phyloP scores from a whole-genome alignment of 2,329 filamentous ascomycete species.

The Xylariaceae sp. region DNA sequence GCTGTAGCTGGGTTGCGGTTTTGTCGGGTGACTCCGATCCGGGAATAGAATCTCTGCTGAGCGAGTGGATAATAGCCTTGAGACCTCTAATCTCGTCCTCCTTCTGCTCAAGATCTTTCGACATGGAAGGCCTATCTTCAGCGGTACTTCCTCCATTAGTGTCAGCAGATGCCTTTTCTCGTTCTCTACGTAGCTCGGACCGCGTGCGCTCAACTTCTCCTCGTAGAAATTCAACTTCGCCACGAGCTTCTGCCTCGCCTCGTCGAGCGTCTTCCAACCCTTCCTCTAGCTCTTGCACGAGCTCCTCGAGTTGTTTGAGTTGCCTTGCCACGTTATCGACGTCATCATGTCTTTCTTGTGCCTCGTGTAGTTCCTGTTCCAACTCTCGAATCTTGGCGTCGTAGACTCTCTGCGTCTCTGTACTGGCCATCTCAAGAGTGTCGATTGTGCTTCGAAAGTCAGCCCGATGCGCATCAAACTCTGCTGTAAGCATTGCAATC shows the following conservation, averaged over 20 bases:
- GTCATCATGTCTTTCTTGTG: constrained; percentile 79
- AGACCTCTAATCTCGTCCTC: constrained; percentile 96
- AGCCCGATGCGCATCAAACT: constrained; percentile 91
- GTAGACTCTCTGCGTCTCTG: constrained; percentile 93
- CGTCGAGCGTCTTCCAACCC: constrained; percentile 90
- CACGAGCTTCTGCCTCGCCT: constrained; percentile 90
- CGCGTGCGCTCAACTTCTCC: constrained; percentile 91
- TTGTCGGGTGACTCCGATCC: constrained; percentile 35
- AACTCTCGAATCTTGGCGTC: constrained; percentile 88
- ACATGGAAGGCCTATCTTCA: constrained; percentile 44
- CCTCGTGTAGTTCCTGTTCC: constrained; percentile 75
- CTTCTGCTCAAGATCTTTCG: constrained; percentile 83
- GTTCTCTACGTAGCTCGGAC: constrained; percentile 81
- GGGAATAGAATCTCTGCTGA: constrained; percentile 71
- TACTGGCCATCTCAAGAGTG: constrained; percentile 89
- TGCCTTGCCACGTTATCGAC: constrained; percentile 88
- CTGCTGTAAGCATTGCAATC: constrained; percentile 85
- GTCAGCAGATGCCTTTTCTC: constrained; percentile 70
- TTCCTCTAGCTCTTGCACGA: constrained; percentile 95
- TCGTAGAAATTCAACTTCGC: constrained; percentile 90
- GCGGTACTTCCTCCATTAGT: constrained; percentile 45
- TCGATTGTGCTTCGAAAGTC: constrained; percentile 97
- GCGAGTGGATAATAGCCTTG: constrained; percentile 95
- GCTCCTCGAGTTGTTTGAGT: constrained; percentile 89
- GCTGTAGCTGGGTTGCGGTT: constrained; percentile 29